These are phyloP conservation scores for Cystobasidium ongulense DNA, from an alignment of 768 basidiomycete species.

Conservation along the genomic window DNA sequence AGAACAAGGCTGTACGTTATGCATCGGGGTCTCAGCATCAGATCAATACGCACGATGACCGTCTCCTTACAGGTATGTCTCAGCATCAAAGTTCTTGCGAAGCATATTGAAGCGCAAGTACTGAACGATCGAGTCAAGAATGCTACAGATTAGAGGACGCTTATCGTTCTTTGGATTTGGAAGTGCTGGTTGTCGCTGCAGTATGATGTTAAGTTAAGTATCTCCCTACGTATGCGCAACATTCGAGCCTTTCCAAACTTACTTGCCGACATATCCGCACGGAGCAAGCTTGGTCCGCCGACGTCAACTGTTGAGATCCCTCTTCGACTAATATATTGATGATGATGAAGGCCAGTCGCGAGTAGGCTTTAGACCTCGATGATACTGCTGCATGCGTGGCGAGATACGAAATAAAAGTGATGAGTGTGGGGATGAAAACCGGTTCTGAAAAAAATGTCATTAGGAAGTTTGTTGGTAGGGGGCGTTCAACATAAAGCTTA, in stretches of 20 bases:
- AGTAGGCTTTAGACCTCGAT: neutral
- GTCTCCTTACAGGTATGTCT: constrained; percentile 22
- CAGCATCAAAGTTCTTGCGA: neutral
- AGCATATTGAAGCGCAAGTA: constrained; percentile 20
- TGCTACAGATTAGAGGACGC: constrained; percentile 18
- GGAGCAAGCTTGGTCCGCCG: neutral
- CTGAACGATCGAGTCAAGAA: constrained; percentile 19
- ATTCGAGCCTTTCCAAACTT: neutral
- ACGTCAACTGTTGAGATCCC: constrained; percentile 2
- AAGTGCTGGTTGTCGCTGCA: constrained; percentile 17
- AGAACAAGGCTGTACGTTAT: neutral
- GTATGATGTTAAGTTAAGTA: neutral
- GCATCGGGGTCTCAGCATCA: neutral
- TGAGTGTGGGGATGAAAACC: constrained; percentile 3
- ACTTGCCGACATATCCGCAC: constrained; percentile 29
- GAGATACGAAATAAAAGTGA: constrained; percentile 21
- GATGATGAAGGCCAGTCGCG: constrained; percentile 8
- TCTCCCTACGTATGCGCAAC: too few species aligned
- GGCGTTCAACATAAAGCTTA: neutral
- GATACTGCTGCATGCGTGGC: constrained; percentile 15
- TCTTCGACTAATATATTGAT: constrained; percentile 21
- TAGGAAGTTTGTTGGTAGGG: neutral
- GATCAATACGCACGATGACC: neutral
- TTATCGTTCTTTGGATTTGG: neutral
- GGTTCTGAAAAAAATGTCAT: neutral